Conservation (phyloP, 1,139 yeast genomes). For the Debaryomyces coudertii region DNA sequence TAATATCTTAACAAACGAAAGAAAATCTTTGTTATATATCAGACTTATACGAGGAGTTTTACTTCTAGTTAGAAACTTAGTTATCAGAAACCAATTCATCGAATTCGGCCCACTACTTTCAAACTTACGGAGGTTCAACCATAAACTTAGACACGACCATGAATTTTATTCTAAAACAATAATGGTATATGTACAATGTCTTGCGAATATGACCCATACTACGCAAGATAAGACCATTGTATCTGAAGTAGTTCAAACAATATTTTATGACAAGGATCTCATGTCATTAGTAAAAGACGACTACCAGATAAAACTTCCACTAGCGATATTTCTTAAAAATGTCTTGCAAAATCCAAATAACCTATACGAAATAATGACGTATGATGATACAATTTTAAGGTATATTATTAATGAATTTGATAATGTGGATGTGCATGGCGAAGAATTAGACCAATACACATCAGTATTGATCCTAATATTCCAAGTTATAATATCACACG, state of each 20-base stretch:
- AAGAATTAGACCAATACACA: conserved; percentile 2
- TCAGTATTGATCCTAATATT: conserved; percentile 16
- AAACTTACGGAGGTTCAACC: conserved; percentile 15
- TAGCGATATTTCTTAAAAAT: conserved; percentile 11
- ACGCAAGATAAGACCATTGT: not conserved
- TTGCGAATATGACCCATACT: conserved; percentile 25
- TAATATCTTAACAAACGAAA: not conserved
- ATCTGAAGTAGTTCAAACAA: conserved; percentile 2
- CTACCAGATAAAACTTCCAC: conserved; percentile 14
- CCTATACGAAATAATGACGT: conserved; percentile 14
- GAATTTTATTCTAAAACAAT: conserved; percentile 20
- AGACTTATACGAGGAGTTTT: conserved; percentile 26
- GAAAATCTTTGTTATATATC: conserved; percentile 12
- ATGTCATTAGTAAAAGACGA: conserved; percentile 8
- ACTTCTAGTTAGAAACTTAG: conserved; percentile 24
- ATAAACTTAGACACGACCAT: conserved; percentile 5
- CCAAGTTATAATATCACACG: conserved; percentile 25
- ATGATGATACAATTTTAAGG: conserved; percentile 13
- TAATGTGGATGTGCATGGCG: not conserved
- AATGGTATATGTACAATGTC: conserved; percentile 23
- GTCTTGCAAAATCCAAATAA: conserved; percentile 8
- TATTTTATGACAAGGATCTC: conserved; percentile 8
- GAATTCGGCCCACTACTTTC: conserved; percentile 14
- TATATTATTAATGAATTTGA: conserved; percentile 12
- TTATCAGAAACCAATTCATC: conserved; percentile 11